Percentiles rank a stretch among this genome's conserved stretches.
Evolutionary conservation across 306 rosid genomes (phyloP).

Genomic region (Casuarina equisetifolia): DNA sequence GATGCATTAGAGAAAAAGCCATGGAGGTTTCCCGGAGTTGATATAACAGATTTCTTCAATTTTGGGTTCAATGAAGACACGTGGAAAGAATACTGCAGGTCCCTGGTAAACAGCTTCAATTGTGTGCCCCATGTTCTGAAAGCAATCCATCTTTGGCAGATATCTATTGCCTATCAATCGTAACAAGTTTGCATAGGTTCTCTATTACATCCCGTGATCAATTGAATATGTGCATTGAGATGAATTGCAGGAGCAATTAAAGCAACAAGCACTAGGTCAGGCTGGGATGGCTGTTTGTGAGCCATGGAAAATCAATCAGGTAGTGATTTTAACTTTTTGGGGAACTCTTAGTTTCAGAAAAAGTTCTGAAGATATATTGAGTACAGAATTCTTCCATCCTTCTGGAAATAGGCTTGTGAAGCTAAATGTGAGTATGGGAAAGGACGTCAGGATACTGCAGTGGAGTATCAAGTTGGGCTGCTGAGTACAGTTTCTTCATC

Average conservation of each 20-base stretch:
- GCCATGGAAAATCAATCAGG: slow-evolving; percentile 41
- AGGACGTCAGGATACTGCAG: slow-evolving; percentile 35
- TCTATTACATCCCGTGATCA: slow-evolving; percentile 13
- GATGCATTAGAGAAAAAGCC: slow-evolving; percentile 59
- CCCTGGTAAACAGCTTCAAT: slow-evolving; percentile 51
- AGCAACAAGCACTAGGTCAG: slow-evolving; percentile 27
- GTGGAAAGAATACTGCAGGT: slow-evolving; percentile 66
- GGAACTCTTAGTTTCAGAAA: slow-evolving; percentile 10
- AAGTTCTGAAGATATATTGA: slow-evolving; percentile 9
- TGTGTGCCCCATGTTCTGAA: neutral
- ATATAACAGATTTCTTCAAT: slow-evolving; percentile 65
- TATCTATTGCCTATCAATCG: slow-evolving; percentile 18
- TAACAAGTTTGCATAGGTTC: slow-evolving; percentile 23
- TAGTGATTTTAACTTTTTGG: slow-evolving; percentile 17
- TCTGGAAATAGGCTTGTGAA: slow-evolving; percentile 28
- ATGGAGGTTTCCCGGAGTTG: slow-evolving; percentile 58
- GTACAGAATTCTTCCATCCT: slow-evolving; percentile 21
- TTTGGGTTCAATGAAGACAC: slow-evolving; percentile 64
- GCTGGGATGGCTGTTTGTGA: slow-evolving; percentile 24
- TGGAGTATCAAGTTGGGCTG: slow-evolving; percentile 36
- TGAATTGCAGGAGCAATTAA: slow-evolving; percentile 44
- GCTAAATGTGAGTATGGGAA: slow-evolving; percentile 17
- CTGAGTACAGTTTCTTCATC: slow-evolving; percentile 27
- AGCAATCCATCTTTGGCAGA: slow-evolving; percentile 11
- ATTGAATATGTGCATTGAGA: slow-evolving; percentile 14